Evolutionary conservation across 176 grass and related monocot species (phyloP).

Genomic region (barley (Hordeum vulgare)): MorexV3_pseudomolecules_assembly NC_058524.1:576551160-576551659

Average conservation of each 20-base stretch:
- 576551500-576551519: conserved; percentile 88
- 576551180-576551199: background rate
- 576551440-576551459: conserved; percentile 77
- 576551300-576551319: conserved; percentile 8
- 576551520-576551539: background rate
- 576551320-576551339: background rate
- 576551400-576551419: conserved; percentile 7
- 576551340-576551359: conserved; percentile 1
- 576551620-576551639: background rate
- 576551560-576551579: conserved; percentile 3
- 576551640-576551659: background rate
- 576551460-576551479: conserved; percentile 93
- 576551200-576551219: background rate
- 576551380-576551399: conserved; percentile 1
- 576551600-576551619: background rate
- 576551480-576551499: conserved; percentile 90
- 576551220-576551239: background rate
- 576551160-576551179: background rate
- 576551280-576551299: conserved; percentile 2
- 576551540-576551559: background rate
- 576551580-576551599: background rate
- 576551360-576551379: conserved; percentile 20
- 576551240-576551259: background rate
- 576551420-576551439: conserved; percentile 74
- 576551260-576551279: background rate